These are phyloP conservation scores for Scopulariopsis brevicaulis DNA, from an alignment of 2,329 filamentous ascomycete genomes.

Conservation along the genomic window DNA sequence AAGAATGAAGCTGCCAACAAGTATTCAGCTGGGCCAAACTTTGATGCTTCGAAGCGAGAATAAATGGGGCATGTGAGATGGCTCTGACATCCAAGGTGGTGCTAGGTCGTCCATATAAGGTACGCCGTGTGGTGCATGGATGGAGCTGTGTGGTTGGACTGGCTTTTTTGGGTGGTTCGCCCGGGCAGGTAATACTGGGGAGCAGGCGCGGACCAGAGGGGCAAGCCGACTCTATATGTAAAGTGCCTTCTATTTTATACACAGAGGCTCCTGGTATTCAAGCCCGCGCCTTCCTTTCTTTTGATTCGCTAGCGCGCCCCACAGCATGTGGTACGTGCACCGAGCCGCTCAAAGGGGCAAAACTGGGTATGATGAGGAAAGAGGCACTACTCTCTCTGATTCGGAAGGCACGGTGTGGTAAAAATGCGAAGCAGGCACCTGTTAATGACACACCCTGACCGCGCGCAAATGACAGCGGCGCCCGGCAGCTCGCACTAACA, in stretches of 20 bases:
- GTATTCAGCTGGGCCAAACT: not conserved
- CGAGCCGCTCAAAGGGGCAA: not conserved
- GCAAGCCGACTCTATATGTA: constrained; percentile 31
- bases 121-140: constrained; percentile 8
- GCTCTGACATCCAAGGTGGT: not conserved
- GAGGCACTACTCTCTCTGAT: not conserved
- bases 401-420: not conserved
- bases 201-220: constrained; percentile 17
- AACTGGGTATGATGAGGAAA: not conserved
- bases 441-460: not conserved
- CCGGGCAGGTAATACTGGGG: constrained; percentile 2
- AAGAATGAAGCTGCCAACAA: not conserved
- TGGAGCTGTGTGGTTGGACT: constrained; percentile 1
- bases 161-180: not conserved
- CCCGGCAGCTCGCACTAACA: not conserved
- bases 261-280: constrained; percentile 13
- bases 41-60: not conserved
- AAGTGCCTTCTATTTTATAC: constrained; percentile 33
- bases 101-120: constrained; percentile 4
- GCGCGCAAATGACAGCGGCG: constrained; percentile 1
- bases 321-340: constrained; percentile 1
- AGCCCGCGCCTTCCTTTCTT: not conserved
- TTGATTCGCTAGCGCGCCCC: constrained; percentile 2
- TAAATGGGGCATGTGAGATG: not conserved
- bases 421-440: not conserved